These are phyloP conservation scores for Schwanniomyces polymorphus DNA, from an alignment of 805 yeast species.

Conservation along the genomic window DNA sequence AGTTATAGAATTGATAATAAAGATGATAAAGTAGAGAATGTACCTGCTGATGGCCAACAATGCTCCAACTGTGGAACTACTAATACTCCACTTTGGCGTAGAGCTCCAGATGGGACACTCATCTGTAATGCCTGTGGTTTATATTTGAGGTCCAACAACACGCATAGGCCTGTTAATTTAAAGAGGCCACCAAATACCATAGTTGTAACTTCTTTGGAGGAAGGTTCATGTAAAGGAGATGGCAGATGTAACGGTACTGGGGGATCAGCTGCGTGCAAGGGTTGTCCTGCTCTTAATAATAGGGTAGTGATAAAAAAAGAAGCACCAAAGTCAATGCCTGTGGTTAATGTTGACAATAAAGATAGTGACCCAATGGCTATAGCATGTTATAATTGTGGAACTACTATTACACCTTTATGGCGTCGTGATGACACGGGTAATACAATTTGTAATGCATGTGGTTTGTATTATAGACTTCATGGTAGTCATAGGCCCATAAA, in stretches of 20 bases:
- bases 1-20: not conserved
- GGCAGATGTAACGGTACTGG: constrained; percentile 89
- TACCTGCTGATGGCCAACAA: constrained; percentile 35
- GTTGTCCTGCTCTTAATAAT: constrained; percentile 83
- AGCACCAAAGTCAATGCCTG: constrained; percentile 1
- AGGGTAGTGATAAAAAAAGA: constrained; percentile 44
- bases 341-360: not conserved
- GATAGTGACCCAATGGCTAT: constrained; percentile 50
- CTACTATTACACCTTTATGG: constrained; percentile 87
- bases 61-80: constrained; percentile 58
- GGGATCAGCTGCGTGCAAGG: constrained; percentile 74
- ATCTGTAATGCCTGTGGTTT: constrained; percentile 64
- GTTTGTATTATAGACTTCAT: constrained; percentile 71
- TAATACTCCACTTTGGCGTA: constrained; percentile 59
- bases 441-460: constrained; percentile 88
- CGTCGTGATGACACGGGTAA: constrained; percentile 79
- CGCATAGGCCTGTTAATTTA: constrained; percentile 65
- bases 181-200: constrained; percentile 58
- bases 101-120: constrained; percentile 56
- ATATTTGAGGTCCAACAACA: constrained; percentile 57
- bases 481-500: constrained; percentile 76
- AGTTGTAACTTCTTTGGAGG: constrained; percentile 32
- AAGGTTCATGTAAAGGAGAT: constrained; percentile 70
- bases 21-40: not conserved
- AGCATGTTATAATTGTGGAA: constrained; percentile 81